Base-by-base conservation (phyloP, 257 asterid species). In the Jaltomata sinuosa region DNA sequence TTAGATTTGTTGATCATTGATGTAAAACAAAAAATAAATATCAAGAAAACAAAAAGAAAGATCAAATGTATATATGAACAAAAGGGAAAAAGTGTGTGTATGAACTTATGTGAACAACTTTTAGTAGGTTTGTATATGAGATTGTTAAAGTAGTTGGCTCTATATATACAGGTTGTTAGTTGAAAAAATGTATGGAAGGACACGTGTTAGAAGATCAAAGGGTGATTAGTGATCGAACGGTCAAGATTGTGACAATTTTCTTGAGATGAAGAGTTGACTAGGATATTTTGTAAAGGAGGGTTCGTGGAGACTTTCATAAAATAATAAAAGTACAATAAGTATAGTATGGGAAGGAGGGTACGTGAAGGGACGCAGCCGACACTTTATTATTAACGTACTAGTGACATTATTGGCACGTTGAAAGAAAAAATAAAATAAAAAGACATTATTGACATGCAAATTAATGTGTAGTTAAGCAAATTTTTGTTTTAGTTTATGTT, bases 281-380 rank as follows among this genome's bases (percentile, higher is more conserved):
- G 36, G 81, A 83, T 80, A 47, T 72, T 59, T 32, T 32, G 14
- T 54, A 14, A 52, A 15, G 14, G 91, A 72, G 57, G 80, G 50
- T 90, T 85, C 93, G 0, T 9, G 49, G 89, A 61, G 88, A 71
- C 11, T 49, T 0, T 18, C 71, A 3, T 4, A 1, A 32, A 49
- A 90, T 4, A 85, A 88, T 85, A 2, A 57, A 0, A 11, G 16
- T n/a, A n/a, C n/a, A n/a, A n/a, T n/a, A n/a, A n/a, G n/a, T 2
- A 6, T 86, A 88, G 54, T 93, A 29, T 42, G 21, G 57, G 57
- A 74, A 42, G 42, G 64, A 49, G 85, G 85, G 32, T 85, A 84
- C 89, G 84, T 82, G 93, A 84, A 89, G 49, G 88, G 79, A 61
- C 88, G 90, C 40, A 36, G 92, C 94, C 94, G 97, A 93, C 94